These are phyloP conservation scores for Trichoderma virens DNA, from an alignment of 495 filamentous ascomycete species.

Conservation along the genomic window DNA sequence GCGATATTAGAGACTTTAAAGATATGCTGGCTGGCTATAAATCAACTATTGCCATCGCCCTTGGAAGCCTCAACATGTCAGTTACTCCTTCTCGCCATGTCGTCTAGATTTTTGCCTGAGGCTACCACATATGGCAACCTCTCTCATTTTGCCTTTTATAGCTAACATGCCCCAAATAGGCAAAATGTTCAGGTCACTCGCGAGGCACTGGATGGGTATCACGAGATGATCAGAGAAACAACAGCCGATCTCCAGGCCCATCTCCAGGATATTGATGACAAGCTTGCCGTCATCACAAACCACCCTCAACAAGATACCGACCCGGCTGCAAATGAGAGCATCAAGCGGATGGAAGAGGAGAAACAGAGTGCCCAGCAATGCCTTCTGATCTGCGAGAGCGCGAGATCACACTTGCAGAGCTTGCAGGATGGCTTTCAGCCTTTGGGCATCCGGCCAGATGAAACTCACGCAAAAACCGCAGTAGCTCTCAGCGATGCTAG, in stretches of 20 bases:
- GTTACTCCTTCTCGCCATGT: background rate
- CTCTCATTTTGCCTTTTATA: background rate
- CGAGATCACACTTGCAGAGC: slow-evolving; percentile 28
- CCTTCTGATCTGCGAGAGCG: slow-evolving; percentile 33
- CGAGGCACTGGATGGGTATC: slow-evolving; percentile 26
- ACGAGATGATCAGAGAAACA: slow-evolving; percentile 28
- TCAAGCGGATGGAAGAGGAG: slow-evolving; percentile 27
- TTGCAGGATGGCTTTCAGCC: slow-evolving; percentile 13
- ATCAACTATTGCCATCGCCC: slow-evolving; percentile 15
- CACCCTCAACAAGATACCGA: slow-evolving; percentile 15
- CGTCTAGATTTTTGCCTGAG: background rate
- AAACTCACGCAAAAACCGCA: background rate
- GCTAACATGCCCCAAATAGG: slow-evolving; percentile 11
- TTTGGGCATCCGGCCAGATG: background rate
- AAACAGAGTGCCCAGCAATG: slow-evolving; percentile 33
- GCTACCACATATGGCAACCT: background rate
- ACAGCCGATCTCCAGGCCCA: slow-evolving; percentile 32
- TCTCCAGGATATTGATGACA: slow-evolving; percentile 30
- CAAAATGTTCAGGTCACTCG: slow-evolving; percentile 23
- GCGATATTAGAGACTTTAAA: slow-evolving; percentile 15
- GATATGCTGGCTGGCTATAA: slow-evolving; percentile 17
- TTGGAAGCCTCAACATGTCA: slow-evolving; percentile 16
- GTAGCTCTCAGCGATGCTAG: background rate
- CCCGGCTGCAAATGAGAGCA: slow-evolving; percentile 17
- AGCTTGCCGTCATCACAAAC: slow-evolving; percentile 18